Conservation (phyloP, 495 filamentous ascomycete species). For the Copromyces sp. region DNA sequence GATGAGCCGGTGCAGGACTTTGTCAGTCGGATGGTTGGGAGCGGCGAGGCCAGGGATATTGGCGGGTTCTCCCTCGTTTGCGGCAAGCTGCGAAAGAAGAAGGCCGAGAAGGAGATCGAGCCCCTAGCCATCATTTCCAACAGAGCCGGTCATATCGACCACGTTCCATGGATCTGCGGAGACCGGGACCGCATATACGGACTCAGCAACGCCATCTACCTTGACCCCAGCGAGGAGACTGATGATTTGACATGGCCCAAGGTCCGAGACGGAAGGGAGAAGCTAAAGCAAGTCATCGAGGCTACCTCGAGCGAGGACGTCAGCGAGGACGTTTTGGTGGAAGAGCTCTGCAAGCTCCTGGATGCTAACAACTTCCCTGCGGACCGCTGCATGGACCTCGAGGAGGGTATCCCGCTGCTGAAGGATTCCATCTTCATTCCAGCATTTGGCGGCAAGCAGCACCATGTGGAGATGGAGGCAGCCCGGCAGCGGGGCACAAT, state of each 20-base stretch:
- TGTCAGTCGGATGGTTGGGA: conserved; percentile 56
- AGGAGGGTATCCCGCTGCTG: conserved; percentile 60
- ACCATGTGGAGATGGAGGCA: conserved; percentile 36
- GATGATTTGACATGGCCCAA: conserved; percentile 60
- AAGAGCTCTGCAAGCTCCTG: conserved; percentile 59
- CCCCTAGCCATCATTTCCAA: conserved; percentile 84
- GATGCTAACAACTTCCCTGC: conserved; percentile 62
- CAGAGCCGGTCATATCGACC: conserved; percentile 54
- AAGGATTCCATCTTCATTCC: conserved; percentile 81
- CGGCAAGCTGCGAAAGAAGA: conserved; percentile 51
- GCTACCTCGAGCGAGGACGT: conserved; percentile 33
- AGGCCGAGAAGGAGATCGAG: conserved; percentile 34
- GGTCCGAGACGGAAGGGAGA: conserved; percentile 46
- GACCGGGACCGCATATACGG: conserved; percentile 57
- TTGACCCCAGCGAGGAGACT: conserved; percentile 35
- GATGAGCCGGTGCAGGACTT: conserved; percentile 49
- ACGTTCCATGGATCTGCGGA: conserved; percentile 59
- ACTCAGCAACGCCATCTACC: conserved; percentile 77
- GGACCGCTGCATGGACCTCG: conserved; percentile 47
- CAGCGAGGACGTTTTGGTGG: conserved; percentile 56
- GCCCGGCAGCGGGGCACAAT: conserved; percentile 30
- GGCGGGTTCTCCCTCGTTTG: conserved; percentile 92
- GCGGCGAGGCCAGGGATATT: conserved; percentile 57
- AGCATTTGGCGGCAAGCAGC: conserved; percentile 45
- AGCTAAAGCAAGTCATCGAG: conserved; percentile 32